Conservation (phyloP, 371 early-diverging fungal species). For the Dipsacomyces acuminosporus region DNA sequence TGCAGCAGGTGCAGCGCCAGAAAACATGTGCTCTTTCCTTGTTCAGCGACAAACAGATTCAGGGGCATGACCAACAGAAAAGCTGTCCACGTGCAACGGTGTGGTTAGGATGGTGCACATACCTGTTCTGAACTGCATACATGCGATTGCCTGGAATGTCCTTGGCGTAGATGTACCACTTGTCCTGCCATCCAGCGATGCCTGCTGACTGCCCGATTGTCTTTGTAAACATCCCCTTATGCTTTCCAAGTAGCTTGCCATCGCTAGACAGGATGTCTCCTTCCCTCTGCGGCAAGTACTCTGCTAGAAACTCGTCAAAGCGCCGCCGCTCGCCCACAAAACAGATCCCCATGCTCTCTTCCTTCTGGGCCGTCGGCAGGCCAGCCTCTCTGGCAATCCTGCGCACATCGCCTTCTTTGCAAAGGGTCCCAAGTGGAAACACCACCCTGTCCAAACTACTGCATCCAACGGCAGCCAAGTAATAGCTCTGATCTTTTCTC, state of each 20-base stretch:
- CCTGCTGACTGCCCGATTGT: constrained; percentile 39
- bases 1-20: background rate
- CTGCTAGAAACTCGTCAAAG: constrained; percentile 67
- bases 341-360: constrained; percentile 95
- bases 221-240: constrained; percentile 58
- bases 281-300: constrained; percentile 52
- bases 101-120: no score
- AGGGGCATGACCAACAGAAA: no score
- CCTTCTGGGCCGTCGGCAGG: constrained; percentile 62
- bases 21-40: background rate
- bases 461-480: constrained; percentile 56
- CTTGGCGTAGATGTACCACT: constrained; percentile 62
- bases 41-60: no score
- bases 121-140: constrained; percentile 58
- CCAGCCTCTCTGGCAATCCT: constrained; percentile 57
- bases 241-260: constrained; percentile 53
- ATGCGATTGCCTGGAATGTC: constrained; percentile 52
- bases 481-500: constrained; percentile 91
- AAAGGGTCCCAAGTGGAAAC: constrained; percentile 80
- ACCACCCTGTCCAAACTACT: constrained; percentile 49
- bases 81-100: no score
- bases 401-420: constrained; percentile 66
- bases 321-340: constrained; percentile 80
- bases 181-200: constrained; percentile 34
- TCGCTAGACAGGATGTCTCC: constrained; percentile 62